phyloP scores from a whole-genome alignment of 2,329 filamentous ascomycete genomes.

The Colletotrichum spaethianum region DNA sequence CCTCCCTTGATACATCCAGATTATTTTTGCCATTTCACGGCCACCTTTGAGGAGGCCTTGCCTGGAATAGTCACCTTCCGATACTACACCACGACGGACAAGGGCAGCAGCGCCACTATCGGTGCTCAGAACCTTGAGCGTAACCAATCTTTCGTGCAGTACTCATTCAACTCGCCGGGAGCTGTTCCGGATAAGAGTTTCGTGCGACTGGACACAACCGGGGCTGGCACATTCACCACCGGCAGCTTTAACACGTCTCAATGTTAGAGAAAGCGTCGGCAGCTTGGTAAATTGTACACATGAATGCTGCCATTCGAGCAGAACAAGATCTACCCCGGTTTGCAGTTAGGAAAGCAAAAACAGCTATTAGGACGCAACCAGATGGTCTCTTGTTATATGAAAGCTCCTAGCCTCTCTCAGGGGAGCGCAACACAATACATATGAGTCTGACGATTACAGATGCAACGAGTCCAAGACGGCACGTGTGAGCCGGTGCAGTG shows the following conservation, averaged over 20 bases:
- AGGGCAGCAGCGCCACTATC: background rate
- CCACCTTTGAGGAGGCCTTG: conserved; percentile 6
- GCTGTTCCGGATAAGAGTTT: background rate
- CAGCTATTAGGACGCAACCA: no score
- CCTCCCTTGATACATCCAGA: background rate
- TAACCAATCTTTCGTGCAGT: background rate
- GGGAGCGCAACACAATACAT: no score
- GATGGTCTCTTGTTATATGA: no score
- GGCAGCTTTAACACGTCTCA: background rate
- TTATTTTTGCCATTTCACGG: conserved; percentile 9
- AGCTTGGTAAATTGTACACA: no score
- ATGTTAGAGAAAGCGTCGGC: background rate
- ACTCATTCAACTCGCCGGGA: background rate
- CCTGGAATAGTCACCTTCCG: background rate
- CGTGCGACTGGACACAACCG: background rate
- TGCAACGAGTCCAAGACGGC: no score
- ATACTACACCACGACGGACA: background rate
- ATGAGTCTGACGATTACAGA: no score
- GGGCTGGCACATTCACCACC: background rate
- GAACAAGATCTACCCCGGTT: no score
- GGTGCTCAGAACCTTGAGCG: background rate
- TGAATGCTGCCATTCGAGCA: no score
- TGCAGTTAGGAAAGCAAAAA: no score
- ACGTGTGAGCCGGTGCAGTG: no score
- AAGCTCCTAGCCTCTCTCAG: no score